Percentiles rank a stretch among this genome's conserved stretches.
Conservation (phyloP, 441 rosid species). For the Jatropha multifida region DNA sequence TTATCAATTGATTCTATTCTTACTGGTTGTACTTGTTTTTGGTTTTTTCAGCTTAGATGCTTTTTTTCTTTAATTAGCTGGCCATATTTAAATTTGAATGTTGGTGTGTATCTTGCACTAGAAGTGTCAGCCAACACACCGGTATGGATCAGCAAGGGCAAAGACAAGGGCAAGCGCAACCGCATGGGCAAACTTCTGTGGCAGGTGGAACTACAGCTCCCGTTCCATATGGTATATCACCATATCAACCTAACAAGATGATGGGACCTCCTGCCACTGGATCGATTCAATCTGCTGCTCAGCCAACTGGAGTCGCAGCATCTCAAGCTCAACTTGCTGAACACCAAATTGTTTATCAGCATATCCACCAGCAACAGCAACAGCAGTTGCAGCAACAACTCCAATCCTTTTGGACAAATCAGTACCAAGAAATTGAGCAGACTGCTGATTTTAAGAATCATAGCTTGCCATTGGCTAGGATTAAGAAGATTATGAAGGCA, state of each 20-base stretch:
- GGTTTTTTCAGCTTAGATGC: not conserved
- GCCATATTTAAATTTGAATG: not conserved
- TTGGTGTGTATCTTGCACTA: not conserved
- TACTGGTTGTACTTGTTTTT: not conserved
- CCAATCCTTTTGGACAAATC: slow-evolving; percentile 42
- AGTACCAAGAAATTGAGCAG: slow-evolving; percentile 42
- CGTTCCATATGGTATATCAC: slow-evolving; percentile 11
- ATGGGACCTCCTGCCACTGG: slow-evolving; percentile 20
- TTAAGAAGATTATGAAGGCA: slow-evolving; percentile 44
- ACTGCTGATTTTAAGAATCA: slow-evolving; percentile 41
- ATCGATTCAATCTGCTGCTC: slow-evolving; percentile 16
- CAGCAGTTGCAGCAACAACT: slow-evolving; percentile 43
- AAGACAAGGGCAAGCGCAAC: slow-evolving; percentile 16
- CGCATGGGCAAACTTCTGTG: slow-evolving; percentile 13
- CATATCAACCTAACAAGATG: slow-evolving; percentile 25
- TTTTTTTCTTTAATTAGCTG: not conserved
- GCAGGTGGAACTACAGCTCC: slow-evolving; percentile 16
- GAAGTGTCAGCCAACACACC: not conserved
- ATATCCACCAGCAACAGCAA: slow-evolving; percentile 30
- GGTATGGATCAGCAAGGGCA: slow-evolving; percentile 24
- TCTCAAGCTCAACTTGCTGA: slow-evolving; percentile 20
- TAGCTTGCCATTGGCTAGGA: slow-evolving; percentile 29
- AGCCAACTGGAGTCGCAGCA: slow-evolving; percentile 5
- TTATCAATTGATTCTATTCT: not conserved
- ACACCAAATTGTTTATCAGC: slow-evolving; percentile 28